Evolutionary conservation across 441 rosid species (phyloP).

Genomic region (Syzygium malaccense): DNA sequence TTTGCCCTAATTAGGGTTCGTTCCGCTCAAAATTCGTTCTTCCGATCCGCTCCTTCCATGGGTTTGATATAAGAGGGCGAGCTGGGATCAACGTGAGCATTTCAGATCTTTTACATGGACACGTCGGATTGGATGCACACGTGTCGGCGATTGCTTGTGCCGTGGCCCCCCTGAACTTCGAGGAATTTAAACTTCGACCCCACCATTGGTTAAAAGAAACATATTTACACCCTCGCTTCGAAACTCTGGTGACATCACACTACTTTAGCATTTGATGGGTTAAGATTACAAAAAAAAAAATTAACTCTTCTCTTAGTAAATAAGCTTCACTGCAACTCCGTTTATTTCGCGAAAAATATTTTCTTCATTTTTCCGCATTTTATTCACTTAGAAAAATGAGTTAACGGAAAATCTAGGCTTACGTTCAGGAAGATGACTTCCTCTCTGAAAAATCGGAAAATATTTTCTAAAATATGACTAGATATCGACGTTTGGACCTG

Average conservation of each 20-base stretch:
- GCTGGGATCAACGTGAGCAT: neutral
- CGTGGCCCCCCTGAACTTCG: neutral
- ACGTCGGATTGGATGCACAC: neutral
- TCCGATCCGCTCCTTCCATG: neutral
- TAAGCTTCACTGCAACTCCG: neutral
- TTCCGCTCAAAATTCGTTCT: neutral
- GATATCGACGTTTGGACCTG: no score
- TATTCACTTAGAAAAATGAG: no score
- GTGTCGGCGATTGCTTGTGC: neutral
- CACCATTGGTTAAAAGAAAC: neutral
- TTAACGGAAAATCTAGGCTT: no score
- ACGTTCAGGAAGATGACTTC: no score
- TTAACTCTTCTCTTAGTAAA: neutral
- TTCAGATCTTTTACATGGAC: neutral
- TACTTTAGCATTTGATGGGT: neutral
- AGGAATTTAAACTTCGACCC: neutral
- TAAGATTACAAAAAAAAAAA: neutral
- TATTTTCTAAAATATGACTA: no score
- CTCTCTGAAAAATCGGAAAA: no score
- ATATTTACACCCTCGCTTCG: neutral
- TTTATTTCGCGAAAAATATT: no score
- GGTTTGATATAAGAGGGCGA: neutral
- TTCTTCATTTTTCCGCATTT: accelerated
- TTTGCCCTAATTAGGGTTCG: neutral
- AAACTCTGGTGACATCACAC: neutral